Conservation (phyloP, 2,329 filamentous ascomycete species). For the Penicillium sp. region DNA sequence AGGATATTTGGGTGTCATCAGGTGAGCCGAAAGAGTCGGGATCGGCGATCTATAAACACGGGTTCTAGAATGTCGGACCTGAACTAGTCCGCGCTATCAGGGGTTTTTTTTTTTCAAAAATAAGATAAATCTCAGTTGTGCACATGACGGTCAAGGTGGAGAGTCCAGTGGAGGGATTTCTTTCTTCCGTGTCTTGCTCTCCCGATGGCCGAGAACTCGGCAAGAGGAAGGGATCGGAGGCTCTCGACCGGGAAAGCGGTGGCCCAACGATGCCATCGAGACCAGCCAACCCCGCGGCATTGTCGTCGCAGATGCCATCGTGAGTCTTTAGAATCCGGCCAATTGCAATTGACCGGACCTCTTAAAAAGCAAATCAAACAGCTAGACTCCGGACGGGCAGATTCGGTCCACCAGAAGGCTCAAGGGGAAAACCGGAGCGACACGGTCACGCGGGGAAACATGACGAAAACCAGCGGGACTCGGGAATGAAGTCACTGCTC, state of each 20-base stretch:
- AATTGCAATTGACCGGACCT: background rate
- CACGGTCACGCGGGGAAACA: constrained; percentile 23
- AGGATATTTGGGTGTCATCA: background rate
- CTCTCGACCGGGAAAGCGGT: background rate
- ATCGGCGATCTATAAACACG: background rate
- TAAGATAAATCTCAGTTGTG: background rate
- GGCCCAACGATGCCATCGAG: background rate
- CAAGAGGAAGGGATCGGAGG: constrained; percentile 4
- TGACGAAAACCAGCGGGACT: constrained; percentile 20
- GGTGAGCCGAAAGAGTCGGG: background rate
- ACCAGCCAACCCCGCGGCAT: background rate
- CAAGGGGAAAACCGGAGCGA: constrained; percentile 9
- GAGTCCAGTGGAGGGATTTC: background rate
- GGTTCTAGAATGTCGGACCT: background rate
- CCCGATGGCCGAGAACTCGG: constrained; percentile 6
- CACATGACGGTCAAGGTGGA: background rate
- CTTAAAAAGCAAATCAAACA: background rate
- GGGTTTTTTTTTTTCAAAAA: background rate
- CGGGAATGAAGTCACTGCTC: constrained; percentile 15
- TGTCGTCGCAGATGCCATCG: background rate
- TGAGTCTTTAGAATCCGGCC: background rate
- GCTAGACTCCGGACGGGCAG: background rate
- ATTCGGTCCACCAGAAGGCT: background rate
- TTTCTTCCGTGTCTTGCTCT: background rate
- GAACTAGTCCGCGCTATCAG: background rate